These are phyloP conservation scores for Bruguiera gymnorhiza DNA, from an alignment of 345 rosid genomes.

Conservation along the genomic window DNA sequence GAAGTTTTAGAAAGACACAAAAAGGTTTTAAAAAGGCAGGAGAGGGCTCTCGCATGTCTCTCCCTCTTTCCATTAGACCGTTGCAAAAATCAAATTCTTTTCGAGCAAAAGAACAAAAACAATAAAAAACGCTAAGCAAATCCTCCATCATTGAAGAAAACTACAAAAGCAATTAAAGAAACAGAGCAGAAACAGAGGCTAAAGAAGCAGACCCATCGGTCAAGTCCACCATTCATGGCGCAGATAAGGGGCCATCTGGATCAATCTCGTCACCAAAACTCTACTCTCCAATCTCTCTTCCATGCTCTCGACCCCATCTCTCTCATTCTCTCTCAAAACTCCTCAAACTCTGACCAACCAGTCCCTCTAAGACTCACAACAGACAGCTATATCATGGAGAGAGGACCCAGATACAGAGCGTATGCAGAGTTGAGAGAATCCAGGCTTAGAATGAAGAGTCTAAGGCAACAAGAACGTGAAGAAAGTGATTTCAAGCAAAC, in stretches of 20 bases:
- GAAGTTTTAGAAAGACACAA: background rate
- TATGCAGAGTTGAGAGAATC: conserved; percentile 73
- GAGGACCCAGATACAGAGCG: conserved; percentile 77
- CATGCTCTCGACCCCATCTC: conserved; percentile 56
- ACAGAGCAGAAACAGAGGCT: background rate
- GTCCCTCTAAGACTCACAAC: conserved; percentile 49
- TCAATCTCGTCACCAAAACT: conserved; percentile 24
- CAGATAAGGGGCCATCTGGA: conserved; percentile 30
- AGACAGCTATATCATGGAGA: conserved; percentile 48
- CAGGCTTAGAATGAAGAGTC: conserved; percentile 44
- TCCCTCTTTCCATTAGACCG: conserved; percentile 39
- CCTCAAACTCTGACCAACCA: conserved; percentile 34
- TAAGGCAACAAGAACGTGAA: conserved; percentile 31
- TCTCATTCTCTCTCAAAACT: conserved; percentile 59
- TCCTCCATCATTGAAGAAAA: background rate
- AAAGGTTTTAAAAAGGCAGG: background rate
- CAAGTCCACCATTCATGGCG: conserved; percentile 27
- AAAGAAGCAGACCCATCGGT: background rate
- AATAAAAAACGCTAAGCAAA: background rate
- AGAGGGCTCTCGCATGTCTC: background rate
- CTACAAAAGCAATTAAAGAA: conserved; percentile 15
- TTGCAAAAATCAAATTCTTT: conserved; percentile 29
- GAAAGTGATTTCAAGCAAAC: conserved; percentile 33
- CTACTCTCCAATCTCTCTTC: conserved; percentile 31
- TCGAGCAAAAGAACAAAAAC: conserved; percentile 4